Conservation (phyloP, 169 alveolate genomes). For the Condylostoma magnum region DNA sequence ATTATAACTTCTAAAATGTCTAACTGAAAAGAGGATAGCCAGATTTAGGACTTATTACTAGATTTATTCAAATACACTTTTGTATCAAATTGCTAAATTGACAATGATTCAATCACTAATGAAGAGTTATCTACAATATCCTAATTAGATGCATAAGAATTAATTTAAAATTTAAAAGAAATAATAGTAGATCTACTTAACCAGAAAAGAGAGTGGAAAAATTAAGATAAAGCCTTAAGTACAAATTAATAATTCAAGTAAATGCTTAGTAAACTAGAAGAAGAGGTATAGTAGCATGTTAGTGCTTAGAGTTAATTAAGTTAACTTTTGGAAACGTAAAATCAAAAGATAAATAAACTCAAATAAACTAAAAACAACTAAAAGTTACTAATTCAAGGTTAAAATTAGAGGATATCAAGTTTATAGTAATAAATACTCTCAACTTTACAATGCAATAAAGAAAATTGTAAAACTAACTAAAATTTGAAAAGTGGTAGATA, state of each 20-base stretch:
- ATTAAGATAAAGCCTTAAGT: background rate
- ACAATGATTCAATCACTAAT: background rate
- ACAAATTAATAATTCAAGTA: conserved; percentile 34
- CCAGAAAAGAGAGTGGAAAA: conserved; percentile 12
- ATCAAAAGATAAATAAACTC: too few species aligned
- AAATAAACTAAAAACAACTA: too few species aligned
- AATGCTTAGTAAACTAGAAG: conserved; percentile 48
- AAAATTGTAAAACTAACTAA: too few species aligned
- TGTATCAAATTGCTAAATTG: conserved; percentile 11
- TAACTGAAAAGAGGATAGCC: too few species aligned
- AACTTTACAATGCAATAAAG: too few species aligned
- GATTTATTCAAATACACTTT: conserved; percentile 14
- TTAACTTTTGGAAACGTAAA: conserved; percentile 47
- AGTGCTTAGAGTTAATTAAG: conserved; percentile 41
- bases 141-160: background rate
- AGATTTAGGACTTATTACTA: too few species aligned
- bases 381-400: too few species aligned
- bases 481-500: too few species aligned
- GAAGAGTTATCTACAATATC: conserved; percentile 6
- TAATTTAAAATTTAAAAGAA: conserved; percentile 18
- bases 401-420: too few species aligned
- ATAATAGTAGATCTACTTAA: conserved; percentile 11
- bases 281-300: conserved; percentile 48
- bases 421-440: too few species aligned
- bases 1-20: too few species aligned